Percentiles rank a stretch among this genome's conserved stretches.
Conservation (phyloP, 345 rosid genomes). For the Pistacia integerrima region DNA sequence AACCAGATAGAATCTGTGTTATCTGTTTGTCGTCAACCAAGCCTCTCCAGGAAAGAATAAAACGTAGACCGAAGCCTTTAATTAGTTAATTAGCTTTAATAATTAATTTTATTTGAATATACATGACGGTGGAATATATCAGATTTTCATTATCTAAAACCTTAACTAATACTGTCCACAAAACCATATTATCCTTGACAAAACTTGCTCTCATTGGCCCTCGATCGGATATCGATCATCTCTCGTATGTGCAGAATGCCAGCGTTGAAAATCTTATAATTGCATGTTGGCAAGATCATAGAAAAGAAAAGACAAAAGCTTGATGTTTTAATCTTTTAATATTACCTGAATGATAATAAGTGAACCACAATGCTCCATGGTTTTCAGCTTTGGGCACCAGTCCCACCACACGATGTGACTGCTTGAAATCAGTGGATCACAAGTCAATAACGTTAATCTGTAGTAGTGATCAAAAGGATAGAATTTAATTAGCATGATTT, state of each 20-base stretch:
- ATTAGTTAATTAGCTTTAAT: too few relatives aligned
- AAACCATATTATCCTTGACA: constrained; percentile 8
- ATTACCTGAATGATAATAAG: constrained; percentile 6
- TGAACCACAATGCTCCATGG: constrained; percentile 20
- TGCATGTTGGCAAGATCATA: neutral
- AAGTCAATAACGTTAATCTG: neutral
- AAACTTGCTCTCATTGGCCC: neutral
- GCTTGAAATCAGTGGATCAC: neutral
- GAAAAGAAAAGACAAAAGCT: neutral
- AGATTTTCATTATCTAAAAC: neutral
- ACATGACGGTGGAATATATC: too few relatives aligned
- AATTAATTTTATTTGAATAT: too few relatives aligned
- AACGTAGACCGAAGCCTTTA: too few relatives aligned
- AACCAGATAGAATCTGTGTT: too few relatives aligned
- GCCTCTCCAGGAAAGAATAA: too few relatives aligned
- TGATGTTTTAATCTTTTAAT: neutral
- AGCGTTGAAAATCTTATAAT: constrained; percentile 3
- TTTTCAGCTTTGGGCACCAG: neutral
- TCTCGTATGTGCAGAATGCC: neutral
- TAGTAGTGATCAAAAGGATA: constrained; percentile 14
- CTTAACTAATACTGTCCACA: neutral
- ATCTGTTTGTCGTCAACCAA: too few relatives aligned
- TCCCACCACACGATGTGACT: constrained; percentile 20
- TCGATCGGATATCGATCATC: too few relatives aligned
- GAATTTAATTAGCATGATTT: neutral